Conservation (phyloP, 2,329 filamentous ascomycete genomes). For the Phaeosphaeria sp. region DNA sequence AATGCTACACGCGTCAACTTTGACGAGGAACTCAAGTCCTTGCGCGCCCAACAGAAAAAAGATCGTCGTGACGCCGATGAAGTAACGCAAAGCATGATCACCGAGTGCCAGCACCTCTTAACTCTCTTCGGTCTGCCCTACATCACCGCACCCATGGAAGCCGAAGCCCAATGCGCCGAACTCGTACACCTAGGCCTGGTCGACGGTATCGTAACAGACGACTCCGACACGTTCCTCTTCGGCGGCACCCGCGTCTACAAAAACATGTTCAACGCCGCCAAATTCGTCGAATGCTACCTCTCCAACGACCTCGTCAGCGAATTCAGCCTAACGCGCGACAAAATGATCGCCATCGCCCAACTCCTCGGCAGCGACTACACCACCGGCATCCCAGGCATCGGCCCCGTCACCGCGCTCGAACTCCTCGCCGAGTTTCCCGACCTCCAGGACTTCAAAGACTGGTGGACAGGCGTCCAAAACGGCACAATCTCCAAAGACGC, state of each 20-base stretch:
- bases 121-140: slow-evolving; percentile 93
- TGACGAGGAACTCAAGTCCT: slow-evolving; percentile 82
- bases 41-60: slow-evolving; percentile 94
- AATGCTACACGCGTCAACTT: slow-evolving; percentile 75
- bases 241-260: slow-evolving; percentile 97
- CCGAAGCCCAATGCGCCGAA: slow-evolving; percentile 95
- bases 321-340: slow-evolving; percentile 82
- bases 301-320: slow-evolving; percentile 84
- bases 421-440: slow-evolving; percentile 88
- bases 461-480: slow-evolving; percentile 83
- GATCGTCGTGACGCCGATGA: slow-evolving; percentile 96
- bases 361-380: slow-evolving; percentile 95
- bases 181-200: slow-evolving; percentile 86
- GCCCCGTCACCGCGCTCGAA: slow-evolving; percentile 92
- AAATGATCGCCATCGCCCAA: slow-evolving; percentile 89
- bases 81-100: slow-evolving; percentile 94
- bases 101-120: slow-evolving; percentile 91
- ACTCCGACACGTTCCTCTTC: slow-evolving; percentile 96
- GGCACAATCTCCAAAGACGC: slow-evolving; percentile 66
- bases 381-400: slow-evolving; percentile 86
- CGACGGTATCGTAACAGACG: slow-evolving; percentile 96
- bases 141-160: slow-evolving; percentile 98
- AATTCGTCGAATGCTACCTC: slow-evolving; percentile 97
- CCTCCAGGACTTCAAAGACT: slow-evolving; percentile 80
- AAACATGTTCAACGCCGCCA: slow-evolving; percentile 99